Percentiles rank a stretch among this genome's conserved stretches.
phyloP scores from a whole-genome alignment of 148 eudicot genomes.

The Salicornia ramosissima region DNA sequence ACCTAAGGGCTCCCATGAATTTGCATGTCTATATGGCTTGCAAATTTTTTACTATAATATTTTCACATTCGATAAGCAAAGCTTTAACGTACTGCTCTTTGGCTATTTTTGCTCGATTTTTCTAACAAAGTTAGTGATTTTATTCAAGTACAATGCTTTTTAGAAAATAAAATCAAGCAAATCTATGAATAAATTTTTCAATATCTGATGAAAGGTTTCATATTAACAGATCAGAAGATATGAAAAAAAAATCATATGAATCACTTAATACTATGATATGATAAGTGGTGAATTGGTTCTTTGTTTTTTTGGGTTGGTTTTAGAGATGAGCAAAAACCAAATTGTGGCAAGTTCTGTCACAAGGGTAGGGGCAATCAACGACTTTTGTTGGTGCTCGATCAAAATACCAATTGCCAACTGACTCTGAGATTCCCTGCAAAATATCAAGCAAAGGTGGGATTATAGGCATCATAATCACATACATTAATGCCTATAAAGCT shows the following conservation, averaged over 20 bases:
- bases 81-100: too few relatives aligned
- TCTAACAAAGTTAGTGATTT: too few relatives aligned
- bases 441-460: not conserved
- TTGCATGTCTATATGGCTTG: too few relatives aligned
- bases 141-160: too few relatives aligned
- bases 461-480: not conserved
- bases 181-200: not conserved
- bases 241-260: not conserved
- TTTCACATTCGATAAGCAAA: too few relatives aligned
- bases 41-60: too few relatives aligned
- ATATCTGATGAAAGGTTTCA: not conserved
- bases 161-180: too few relatives aligned
- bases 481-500: too few relatives aligned
- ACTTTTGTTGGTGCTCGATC: constrained; percentile 41
- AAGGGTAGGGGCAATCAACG: constrained; percentile 64
- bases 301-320: not conserved
- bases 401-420: constrained; percentile 67
- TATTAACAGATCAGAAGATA: not conserved
- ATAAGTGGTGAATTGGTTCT: not conserved
- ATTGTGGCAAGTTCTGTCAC: constrained; percentile 70
- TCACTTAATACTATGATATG: not conserved
- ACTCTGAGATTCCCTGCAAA: constrained; percentile 54
- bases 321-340: constrained; percentile 42
- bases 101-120: too few relatives aligned
- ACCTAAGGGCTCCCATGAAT: too few relatives aligned